These are phyloP conservation scores for Alloteropsis angusta DNA, from an alignment of 202 grass and related monocot species.

Conservation along the genomic window DNA sequence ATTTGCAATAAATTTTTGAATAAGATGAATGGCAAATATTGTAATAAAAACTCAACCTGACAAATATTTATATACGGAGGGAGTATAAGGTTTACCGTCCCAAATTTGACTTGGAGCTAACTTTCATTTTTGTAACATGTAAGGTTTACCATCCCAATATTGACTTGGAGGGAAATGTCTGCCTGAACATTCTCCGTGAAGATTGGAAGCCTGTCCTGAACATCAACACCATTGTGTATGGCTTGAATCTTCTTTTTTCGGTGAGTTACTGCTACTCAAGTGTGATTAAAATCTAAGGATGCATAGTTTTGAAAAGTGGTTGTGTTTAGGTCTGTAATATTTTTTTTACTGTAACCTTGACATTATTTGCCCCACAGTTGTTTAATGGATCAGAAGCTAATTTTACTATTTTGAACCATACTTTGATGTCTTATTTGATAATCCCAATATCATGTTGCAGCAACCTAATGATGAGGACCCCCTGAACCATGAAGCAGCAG, in stretches of 20 bases:
- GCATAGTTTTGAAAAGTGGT: background rate
- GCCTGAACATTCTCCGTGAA: constrained; percentile 91
- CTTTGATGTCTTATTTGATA: background rate
- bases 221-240: constrained; percentile 91
- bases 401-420: background rate
- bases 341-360: background rate
- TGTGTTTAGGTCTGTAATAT: background rate
- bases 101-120: background rate
- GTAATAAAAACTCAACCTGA: too few relatives aligned
- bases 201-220: constrained; percentile 96
- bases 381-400: background rate
- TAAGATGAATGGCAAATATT: too few relatives aligned
- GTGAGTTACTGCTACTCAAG: constrained; percentile 23
- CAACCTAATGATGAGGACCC: constrained; percentile 97
- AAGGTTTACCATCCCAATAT: constrained; percentile 98
- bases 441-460: constrained; percentile 31
- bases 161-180: constrained; percentile 92
- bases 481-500: constrained; percentile 77
- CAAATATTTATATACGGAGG: too few relatives aligned
- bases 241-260: constrained; percentile 86
- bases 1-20: too few relatives aligned
- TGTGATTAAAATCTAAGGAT: background rate
- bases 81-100: too few relatives aligned
- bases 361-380: background rate
- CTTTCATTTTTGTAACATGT: background rate